phyloP scores from a whole-genome alignment of 2,329 filamentous ascomycete genomes.

The Microcyclospora pomicola region DNA sequence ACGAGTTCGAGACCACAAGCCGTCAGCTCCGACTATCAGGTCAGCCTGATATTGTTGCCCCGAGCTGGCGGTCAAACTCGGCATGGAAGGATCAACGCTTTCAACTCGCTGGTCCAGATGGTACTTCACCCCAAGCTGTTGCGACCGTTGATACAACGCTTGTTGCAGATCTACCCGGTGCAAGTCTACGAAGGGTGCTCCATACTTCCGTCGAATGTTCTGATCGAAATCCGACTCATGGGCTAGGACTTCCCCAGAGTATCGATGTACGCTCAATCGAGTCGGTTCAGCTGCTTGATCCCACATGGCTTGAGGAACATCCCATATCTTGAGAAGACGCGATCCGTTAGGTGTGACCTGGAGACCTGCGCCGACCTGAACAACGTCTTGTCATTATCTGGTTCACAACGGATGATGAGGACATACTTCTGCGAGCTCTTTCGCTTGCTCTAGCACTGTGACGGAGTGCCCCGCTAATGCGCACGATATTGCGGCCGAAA shows the following conservation, averaged over 20 bases:
- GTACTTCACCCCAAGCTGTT: conserved; percentile 37
- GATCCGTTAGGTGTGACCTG: conserved; percentile 29
- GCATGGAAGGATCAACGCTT: conserved; percentile 30
- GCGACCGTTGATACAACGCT: conserved; percentile 35
- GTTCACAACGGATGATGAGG: not conserved
- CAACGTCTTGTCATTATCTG: not conserved
- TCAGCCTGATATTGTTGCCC: conserved; percentile 33
- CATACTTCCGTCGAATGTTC: conserved; percentile 38
- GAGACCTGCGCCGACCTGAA: conserved; percentile 34
- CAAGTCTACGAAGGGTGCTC: conserved; percentile 40
- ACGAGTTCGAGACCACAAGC: conserved; percentile 44
- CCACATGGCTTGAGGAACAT: conserved; percentile 28
- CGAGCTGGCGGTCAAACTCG: conserved; percentile 25
- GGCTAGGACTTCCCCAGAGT: conserved; percentile 31
- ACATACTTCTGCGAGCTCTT: conserved; percentile 28
- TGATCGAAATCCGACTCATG: conserved; percentile 35
- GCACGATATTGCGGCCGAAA: conserved; percentile 21
- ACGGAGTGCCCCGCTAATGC: conserved; percentile 21
- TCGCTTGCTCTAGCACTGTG: conserved; percentile 21
- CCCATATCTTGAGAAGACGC: conserved; percentile 30
- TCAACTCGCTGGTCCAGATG: conserved; percentile 33
- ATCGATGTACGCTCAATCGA: conserved; percentile 36
- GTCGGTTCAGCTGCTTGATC: conserved; percentile 27
- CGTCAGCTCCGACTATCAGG: conserved; percentile 47
- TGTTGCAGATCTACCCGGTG: conserved; percentile 46